Percentiles rank a stretch among this genome's conserved stretches.
Evolutionary conservation across 371 early-diverging fungal genomes (phyloP).

Genomic region (Mucor circinelloides): DNA sequence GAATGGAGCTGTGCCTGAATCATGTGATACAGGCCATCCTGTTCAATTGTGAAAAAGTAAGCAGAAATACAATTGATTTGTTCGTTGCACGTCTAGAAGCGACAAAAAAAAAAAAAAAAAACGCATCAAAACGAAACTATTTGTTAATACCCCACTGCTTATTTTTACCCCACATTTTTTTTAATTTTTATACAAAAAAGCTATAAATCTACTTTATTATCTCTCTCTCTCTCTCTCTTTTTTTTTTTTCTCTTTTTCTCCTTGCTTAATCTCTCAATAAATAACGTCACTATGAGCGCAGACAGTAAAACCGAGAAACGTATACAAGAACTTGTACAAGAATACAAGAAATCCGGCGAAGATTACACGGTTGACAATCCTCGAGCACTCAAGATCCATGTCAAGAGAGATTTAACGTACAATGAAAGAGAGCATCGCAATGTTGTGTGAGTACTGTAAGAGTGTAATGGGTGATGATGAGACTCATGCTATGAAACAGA

Average conservation of each 20-base stretch:
- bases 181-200: background rate
- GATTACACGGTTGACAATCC: slow-evolving; percentile 14
- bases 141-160: background rate
- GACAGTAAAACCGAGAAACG: slow-evolving; percentile 18
- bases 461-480: background rate
- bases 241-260: slow-evolving; percentile 3
- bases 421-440: slow-evolving; percentile 31
- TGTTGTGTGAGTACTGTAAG: slow-evolving; percentile 25
- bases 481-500: slow-evolving; percentile 21
- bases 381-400: slow-evolving; percentile 25
- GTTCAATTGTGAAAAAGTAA: slow-evolving; percentile 3
- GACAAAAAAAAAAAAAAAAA: background rate
- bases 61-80: background rate
- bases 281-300: background rate
- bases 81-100: background rate
- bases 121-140: background rate
- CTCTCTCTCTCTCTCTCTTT: slow-evolving; percentile 6
- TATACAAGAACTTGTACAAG: slow-evolving; percentile 20
- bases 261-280: background rate
- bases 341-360: slow-evolving; percentile 16
- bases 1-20: background rate
- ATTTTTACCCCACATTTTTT: background rate
- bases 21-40: background rate
- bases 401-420: slow-evolving; percentile 19
- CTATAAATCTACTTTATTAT: background rate